A percentile compares a stretch with the other conserved stretches of the same genome.
Conservation (phyloP, 108 stramenopile genomes). For the Nitzschia inconspicua region DNA sequence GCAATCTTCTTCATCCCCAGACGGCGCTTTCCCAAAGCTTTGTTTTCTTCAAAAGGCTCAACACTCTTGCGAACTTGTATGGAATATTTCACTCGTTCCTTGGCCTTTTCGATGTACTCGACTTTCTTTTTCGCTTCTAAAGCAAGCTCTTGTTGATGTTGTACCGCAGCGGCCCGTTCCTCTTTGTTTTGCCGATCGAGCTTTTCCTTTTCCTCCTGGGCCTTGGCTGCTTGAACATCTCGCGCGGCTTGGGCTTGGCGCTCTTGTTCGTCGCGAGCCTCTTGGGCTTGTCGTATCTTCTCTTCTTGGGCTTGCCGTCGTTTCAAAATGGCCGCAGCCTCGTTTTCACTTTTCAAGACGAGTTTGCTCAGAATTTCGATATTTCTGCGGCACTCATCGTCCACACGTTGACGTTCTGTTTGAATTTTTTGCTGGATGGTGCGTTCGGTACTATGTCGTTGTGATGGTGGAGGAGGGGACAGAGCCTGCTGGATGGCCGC, state of each 20-base stretch:
- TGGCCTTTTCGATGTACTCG: constrained; percentile 46
- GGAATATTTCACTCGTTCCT: constrained; percentile 50
- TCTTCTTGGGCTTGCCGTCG: constrained; percentile 11
- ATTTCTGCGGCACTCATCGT: constrained; percentile 4
- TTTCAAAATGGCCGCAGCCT: constrained; percentile 25
- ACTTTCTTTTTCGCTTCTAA: constrained; percentile 31
- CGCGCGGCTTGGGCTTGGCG: constrained; percentile 9
- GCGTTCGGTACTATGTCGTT: neutral
- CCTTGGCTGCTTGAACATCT: constrained; percentile 10
- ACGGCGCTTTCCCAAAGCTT: constrained; percentile 49
- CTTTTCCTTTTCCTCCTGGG: constrained; percentile 5
- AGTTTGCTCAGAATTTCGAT: neutral
- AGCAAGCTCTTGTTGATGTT: constrained; percentile 19
- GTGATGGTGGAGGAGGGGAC: neutral
- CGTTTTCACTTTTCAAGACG: constrained; percentile 10
- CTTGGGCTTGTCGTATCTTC: neutral
- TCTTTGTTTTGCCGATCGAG: constrained; percentile 14
- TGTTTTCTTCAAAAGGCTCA: constrained; percentile 59
- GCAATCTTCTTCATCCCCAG: constrained; percentile 81
- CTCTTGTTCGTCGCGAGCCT: constrained; percentile 16
- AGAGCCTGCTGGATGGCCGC: neutral
- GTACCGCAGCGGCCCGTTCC: constrained; percentile 7
- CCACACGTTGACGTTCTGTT: constrained; percentile 2
- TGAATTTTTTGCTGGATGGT: constrained; percentile 7
- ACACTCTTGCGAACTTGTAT: constrained; percentile 46